A percentile compares a stretch with the other conserved stretches of the same genome.
Conservation (phyloP, 116 monocot species). For the Cymodocea nodosa region DNA sequence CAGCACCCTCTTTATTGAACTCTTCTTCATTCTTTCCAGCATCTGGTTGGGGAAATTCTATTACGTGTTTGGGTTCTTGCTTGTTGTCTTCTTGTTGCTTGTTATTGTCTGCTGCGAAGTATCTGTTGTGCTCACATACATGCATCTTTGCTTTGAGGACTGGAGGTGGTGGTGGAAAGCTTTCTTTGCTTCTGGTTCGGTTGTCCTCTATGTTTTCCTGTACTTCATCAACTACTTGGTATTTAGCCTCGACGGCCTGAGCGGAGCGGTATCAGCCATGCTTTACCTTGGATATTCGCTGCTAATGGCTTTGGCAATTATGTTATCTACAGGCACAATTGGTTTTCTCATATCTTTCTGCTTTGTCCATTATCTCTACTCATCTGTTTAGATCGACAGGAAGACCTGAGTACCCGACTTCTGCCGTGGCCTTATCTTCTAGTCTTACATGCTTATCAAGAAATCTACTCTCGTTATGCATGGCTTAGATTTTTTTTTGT, state of each 20-base stretch:
- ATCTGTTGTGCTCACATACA: constrained; percentile 91
- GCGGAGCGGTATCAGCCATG: constrained; percentile 71
- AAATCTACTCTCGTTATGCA: too few species aligned
- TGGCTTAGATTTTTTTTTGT: too few species aligned
- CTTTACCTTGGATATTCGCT: constrained; percentile 83
- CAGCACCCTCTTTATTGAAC: constrained; percentile 86
- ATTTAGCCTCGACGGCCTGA: constrained; percentile 74
- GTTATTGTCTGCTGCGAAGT: constrained; percentile 83
- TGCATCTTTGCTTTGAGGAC: constrained; percentile 92
- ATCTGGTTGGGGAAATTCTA: constrained; percentile 90
- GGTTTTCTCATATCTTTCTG: constrained; percentile 83
- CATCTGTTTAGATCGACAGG: constrained; percentile 94
- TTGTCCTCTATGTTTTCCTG: constrained; percentile 71
- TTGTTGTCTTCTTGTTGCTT: constrained; percentile 73
- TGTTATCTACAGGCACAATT: constrained; percentile 75
- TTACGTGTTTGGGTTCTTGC: constrained; percentile 84
- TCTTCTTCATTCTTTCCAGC: constrained; percentile 92
- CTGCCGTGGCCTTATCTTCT: too few species aligned
- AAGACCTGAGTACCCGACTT: too few species aligned
- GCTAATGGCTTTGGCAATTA: constrained; percentile 72
- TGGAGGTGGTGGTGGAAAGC: constrained; percentile 99
- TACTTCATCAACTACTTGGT: constrained; percentile 92
- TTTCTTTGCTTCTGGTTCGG: constrained; percentile 87
- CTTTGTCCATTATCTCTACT: constrained; percentile 93
- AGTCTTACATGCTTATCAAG: too few species aligned